Conservation (phyloP, 2,329 filamentous ascomycete genomes). For the Emmonsia crescens region DNA sequence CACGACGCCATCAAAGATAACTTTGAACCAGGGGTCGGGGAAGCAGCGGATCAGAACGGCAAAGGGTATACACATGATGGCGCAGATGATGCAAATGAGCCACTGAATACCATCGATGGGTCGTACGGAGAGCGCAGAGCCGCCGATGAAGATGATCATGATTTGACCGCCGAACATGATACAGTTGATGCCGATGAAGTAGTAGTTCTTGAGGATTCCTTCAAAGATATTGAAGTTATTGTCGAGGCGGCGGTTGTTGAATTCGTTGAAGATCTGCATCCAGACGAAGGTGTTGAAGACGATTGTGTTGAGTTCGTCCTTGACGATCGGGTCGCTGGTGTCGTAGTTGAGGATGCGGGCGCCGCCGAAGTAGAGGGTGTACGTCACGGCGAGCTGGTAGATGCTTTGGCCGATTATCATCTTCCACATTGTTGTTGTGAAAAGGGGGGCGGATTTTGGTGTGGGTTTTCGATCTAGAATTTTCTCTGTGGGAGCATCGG, state of each 20-base stretch:
- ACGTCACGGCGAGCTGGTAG: conserved; percentile 70
- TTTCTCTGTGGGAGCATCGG: conserved; percentile 74
- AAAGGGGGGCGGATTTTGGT: conserved; percentile 61
- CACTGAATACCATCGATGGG: conserved; percentile 64
- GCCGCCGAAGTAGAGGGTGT: conserved; percentile 72
- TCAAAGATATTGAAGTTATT: conserved; percentile 96
- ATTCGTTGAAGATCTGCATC: conserved; percentile 99
- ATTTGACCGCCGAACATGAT: conserved; percentile 85
- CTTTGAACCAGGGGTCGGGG: conserved; percentile 53
- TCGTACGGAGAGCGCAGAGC: conserved; percentile 65
- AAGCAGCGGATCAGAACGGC: conserved; percentile 72
- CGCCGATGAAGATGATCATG: conserved; percentile 81
- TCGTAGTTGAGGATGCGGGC: conserved; percentile 50
- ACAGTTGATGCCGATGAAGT: conserved; percentile 75
- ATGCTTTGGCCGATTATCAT: conserved; percentile 93
- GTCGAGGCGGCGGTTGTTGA: conserved; percentile 91
- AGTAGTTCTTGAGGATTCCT: conserved; percentile 70
- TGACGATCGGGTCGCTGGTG: conserved; percentile 34
- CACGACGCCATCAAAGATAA: conserved; percentile 40
- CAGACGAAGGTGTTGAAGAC: conserved; percentile 98
- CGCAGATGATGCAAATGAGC: conserved; percentile 76
- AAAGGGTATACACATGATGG: conserved; percentile 72
- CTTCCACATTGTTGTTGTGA: conserved; percentile 95
- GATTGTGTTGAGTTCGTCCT: conserved; percentile 57
- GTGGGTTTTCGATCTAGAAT: conserved; percentile 73